phyloP scores from a whole-genome alignment of 148 eudicot species.

The Mesembryanthemum crystallinum region DNA sequence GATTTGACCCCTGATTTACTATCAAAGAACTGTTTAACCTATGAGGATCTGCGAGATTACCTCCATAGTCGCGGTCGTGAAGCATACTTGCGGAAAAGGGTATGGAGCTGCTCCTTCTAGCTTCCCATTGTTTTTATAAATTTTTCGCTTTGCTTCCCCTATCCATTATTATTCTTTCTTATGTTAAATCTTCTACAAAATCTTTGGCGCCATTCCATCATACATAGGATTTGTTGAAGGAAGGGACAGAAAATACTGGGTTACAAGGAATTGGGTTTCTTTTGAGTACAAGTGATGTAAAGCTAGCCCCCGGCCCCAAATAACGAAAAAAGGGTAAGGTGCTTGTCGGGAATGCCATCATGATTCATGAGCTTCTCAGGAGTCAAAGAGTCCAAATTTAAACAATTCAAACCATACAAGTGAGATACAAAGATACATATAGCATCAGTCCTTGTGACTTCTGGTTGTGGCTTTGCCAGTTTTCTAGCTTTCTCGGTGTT shows the following conservation, averaged over 20 bases:
- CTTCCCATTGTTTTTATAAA: not conserved
- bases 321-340: too few species aligned
- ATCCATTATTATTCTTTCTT: not conserved
- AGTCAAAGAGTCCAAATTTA: not conserved
- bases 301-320: not conserved
- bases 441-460: not conserved
- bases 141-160: not conserved
- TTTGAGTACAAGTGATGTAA: not conserved
- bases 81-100: conserved; percentile 87
- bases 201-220: not conserved
- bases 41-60: conserved; percentile 67
- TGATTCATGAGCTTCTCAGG: not conserved
- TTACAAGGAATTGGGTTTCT: not conserved
- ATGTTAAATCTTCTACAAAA: not conserved
- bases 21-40: conserved; percentile 52
- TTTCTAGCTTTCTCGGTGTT: too few species aligned
- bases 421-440: not conserved
- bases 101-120: conserved; percentile 20
- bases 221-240: not conserved
- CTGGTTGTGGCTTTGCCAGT: too few species aligned
- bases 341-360: not conserved
- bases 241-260: not conserved
- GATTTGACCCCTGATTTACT: conserved; percentile 83
- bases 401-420: not conserved
- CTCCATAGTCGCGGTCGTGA: conserved; percentile 86